Percentiles rank a stretch among this genome's conserved stretches.
Evolutionary conservation across 1,139 yeast species (phyloP).

Genomic region (Taphrina confusa): DNA sequence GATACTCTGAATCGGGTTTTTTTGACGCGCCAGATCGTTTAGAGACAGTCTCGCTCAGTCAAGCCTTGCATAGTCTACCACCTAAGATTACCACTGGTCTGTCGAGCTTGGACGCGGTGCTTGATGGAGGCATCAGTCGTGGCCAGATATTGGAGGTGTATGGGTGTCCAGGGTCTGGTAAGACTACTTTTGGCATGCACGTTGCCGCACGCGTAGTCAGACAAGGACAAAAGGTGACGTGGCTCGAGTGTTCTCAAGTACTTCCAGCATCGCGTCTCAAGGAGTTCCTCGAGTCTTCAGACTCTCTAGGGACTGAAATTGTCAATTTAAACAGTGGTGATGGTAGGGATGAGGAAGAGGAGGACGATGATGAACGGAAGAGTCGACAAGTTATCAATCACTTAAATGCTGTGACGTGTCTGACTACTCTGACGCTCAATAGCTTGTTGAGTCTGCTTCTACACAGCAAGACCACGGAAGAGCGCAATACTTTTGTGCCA

Average conservation of each 20-base stretch:
- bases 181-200: conserved; percentile 35
- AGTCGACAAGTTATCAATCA: not conserved
- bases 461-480: not conserved
- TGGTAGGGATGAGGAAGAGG: not conserved
- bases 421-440: conserved; percentile 20
- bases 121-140: conserved; percentile 28
- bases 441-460: conserved; percentile 29
- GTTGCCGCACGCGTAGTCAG: conserved; percentile 12
- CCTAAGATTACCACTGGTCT: conserved; percentile 9
- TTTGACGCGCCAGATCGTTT: conserved; percentile 15
- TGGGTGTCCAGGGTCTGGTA: conserved; percentile 35
- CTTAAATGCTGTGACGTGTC: conserved; percentile 5
- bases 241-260: conserved; percentile 23
- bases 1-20: not conserved
- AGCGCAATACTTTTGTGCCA: not conserved
- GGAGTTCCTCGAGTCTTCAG: not conserved
- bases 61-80: conserved; percentile 11
- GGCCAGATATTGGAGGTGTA: conserved; percentile 34
- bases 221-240: not conserved
- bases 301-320: not conserved
- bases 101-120: conserved; percentile 10
- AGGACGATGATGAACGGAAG: not conserved
- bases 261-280: conserved; percentile 23
- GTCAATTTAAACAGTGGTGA: not conserved
- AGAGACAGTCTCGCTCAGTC: conserved; percentile 24